A percentile compares a stretch with the other conserved stretches of the same genome.
These are phyloP conservation scores for Aureobasidium lini DNA, from an alignment of 2,329 filamentous ascomycete genomes.

Conservation along the genomic window DNA sequence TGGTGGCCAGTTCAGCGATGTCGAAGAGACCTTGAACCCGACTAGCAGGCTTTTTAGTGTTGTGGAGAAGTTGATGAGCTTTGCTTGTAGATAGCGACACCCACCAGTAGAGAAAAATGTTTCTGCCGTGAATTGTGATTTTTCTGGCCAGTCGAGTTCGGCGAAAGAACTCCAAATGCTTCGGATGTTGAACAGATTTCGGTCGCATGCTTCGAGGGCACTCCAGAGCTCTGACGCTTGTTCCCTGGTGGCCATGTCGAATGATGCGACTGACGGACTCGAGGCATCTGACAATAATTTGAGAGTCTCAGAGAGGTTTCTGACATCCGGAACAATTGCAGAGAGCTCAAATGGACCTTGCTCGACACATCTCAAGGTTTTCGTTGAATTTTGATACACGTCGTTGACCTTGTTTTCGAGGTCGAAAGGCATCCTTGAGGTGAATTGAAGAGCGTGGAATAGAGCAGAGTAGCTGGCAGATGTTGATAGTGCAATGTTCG, in stretches of 20 bases:
- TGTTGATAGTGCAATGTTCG: too few relatives aligned
- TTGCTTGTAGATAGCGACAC: neutral
- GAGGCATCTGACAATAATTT: neutral
- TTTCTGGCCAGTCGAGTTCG: neutral
- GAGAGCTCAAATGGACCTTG: neutral
- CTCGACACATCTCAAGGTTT: neutral
- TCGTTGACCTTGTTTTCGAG: neutral
- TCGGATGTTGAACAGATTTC: neutral
- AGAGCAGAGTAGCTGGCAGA: too few relatives aligned
- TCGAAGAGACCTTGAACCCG: neutral
- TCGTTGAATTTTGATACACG: neutral
- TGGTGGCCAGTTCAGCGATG: neutral
- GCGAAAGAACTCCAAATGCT: neutral
- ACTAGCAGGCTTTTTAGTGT: neutral
- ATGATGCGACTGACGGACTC: neutral
- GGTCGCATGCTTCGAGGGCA: slow-evolving; percentile 10
- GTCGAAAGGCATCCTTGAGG: neutral
- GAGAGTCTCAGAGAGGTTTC: neutral
- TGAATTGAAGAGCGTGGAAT: too few relatives aligned
- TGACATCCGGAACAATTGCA: neutral
- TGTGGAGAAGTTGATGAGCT: neutral
- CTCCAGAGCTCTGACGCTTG: neutral
- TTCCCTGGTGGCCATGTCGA: neutral
- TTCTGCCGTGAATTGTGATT: neutral
- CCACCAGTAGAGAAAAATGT: neutral